Conservation (phyloP, 2,329 filamentous ascomycete genomes). For the Diplodia mutila region DNA sequence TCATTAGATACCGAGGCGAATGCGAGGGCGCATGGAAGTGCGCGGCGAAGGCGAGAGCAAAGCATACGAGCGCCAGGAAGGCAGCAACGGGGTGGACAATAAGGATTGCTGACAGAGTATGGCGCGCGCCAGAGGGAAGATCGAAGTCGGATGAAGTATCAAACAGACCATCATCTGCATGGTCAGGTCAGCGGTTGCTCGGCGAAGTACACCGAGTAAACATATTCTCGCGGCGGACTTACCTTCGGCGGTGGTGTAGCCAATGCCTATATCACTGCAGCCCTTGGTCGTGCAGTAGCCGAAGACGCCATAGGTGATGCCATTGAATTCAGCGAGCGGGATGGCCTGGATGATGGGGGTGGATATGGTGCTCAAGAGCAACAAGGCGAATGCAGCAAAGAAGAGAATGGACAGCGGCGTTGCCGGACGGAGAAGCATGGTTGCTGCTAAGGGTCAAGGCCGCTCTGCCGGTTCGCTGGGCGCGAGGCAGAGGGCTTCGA, state of each 20-base stretch:
- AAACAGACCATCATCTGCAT: conserved; percentile 48
- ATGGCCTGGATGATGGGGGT: conserved; percentile 86
- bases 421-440: conserved; percentile 83
- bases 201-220: conserved; percentile 2
- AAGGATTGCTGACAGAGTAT: conserved; percentile 81
- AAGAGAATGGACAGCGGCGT: conserved; percentile 88
- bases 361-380: conserved; percentile 86
- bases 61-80: conserved; percentile 81
- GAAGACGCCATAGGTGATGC: conserved; percentile 87
- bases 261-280: conserved; percentile 77
- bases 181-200: conserved; percentile 1
- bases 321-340: conserved; percentile 75
- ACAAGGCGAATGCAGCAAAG: conserved; percentile 79
- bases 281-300: conserved; percentile 70
- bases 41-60: conserved; percentile 75
- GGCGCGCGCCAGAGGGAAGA: conserved; percentile 66
- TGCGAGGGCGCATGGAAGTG: conserved; percentile 89
- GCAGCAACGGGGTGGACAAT: conserved; percentile 92
- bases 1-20: conserved; percentile 84
- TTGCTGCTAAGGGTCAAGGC: conserved; percentile 21
- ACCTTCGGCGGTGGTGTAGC: conserved; percentile 75
- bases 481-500: conserved; percentile 25
- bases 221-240: conserved; percentile 43
- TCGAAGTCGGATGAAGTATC: conserved; percentile 59
- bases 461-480: conserved; percentile 21